Conservation (phyloP, 495 filamentous ascomycete genomes). For the Xylaria nigripes region DNA sequence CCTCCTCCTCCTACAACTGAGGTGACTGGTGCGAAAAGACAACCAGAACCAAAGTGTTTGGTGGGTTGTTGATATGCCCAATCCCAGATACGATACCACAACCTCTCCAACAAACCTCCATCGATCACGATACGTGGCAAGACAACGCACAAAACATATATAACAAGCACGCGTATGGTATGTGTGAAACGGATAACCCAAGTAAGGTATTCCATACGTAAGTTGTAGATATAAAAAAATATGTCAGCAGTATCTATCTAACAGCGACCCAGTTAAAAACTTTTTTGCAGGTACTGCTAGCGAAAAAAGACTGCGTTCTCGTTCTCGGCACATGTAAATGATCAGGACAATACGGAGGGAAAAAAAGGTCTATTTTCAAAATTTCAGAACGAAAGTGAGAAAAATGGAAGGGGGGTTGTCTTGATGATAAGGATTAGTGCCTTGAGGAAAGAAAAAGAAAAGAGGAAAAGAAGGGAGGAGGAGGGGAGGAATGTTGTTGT, state of each 20-base stretch:
- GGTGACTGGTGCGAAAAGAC: too few relatives aligned
- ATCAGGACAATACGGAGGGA: slow-evolving; percentile 37
- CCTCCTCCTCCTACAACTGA: not conserved
- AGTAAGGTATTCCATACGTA: too few relatives aligned
- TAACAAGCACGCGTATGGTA: too few relatives aligned
- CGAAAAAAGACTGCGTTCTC: slow-evolving; percentile 41
- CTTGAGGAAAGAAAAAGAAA: slow-evolving; percentile 22
- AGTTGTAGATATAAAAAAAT: not conserved
- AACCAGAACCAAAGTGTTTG: too few relatives aligned
- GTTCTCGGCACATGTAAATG: slow-evolving; percentile 43
- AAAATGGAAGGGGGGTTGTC: slow-evolving; percentile 15
- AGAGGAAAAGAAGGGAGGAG: slow-evolving; percentile 2
- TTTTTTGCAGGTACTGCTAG: slow-evolving; percentile 40
- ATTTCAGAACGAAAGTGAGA: slow-evolving; percentile 9
- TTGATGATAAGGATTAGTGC: slow-evolving; percentile 50
- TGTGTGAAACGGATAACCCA: too few relatives aligned
- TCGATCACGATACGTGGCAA: too few relatives aligned
- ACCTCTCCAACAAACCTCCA: too few relatives aligned
- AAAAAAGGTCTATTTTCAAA: slow-evolving; percentile 12
- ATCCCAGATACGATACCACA: too few relatives aligned
- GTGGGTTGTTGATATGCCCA: too few relatives aligned
- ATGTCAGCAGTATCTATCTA: slow-evolving; percentile 47
- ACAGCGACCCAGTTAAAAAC: slow-evolving; percentile 37
- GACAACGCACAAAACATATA: too few relatives aligned
- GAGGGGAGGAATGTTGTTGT: not conserved